phyloP scores from a whole-genome alignment of 164 flowering plant species.

The Hamamelis virginiana region DNA sequence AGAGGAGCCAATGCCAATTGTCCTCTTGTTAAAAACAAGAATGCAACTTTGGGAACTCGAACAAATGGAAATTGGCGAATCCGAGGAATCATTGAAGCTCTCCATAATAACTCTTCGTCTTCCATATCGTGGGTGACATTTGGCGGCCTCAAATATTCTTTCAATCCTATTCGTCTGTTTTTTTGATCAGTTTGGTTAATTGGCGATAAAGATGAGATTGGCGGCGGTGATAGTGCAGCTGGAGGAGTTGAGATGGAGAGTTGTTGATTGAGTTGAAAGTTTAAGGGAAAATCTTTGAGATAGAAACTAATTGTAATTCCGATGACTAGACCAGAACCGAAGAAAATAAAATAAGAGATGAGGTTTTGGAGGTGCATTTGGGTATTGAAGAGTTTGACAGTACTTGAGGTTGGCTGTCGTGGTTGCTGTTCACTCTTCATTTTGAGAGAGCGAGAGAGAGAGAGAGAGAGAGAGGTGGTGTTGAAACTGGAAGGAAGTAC shows the following conservation, averaged over 20 bases:
- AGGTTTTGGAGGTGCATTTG: slow-evolving; percentile 21
- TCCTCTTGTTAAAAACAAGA: slow-evolving; percentile 39
- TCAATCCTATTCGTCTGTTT: background rate
- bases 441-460: background rate
- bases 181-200: background rate
- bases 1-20: slow-evolving; percentile 27
- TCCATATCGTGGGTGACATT: slow-evolving; percentile 26
- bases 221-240: background rate
- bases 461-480: background rate
- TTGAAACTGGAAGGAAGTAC: no score
- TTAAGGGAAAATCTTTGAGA: slow-evolving; percentile 14
- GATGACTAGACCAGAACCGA: slow-evolving; percentile 34
- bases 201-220: background rate
- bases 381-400: background rate
- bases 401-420: background rate
- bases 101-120: slow-evolving; percentile 35
- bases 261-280: slow-evolving; percentile 11
- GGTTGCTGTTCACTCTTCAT: slow-evolving; percentile 9
- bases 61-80: slow-evolving; percentile 14
- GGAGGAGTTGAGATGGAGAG: background rate
- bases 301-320: slow-evolving; percentile 25
- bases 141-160: slow-evolving; percentile 16
- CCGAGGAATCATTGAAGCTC: slow-evolving; percentile 31
- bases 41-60: slow-evolving; percentile 31
- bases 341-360: slow-evolving; percentile 24